A percentile compares a stretch with the other conserved stretches of the same genome.
phyloP scores from a whole-genome alignment of 192 early-diverging fungal species.

The Pilobolus umbonatus region DNA sequence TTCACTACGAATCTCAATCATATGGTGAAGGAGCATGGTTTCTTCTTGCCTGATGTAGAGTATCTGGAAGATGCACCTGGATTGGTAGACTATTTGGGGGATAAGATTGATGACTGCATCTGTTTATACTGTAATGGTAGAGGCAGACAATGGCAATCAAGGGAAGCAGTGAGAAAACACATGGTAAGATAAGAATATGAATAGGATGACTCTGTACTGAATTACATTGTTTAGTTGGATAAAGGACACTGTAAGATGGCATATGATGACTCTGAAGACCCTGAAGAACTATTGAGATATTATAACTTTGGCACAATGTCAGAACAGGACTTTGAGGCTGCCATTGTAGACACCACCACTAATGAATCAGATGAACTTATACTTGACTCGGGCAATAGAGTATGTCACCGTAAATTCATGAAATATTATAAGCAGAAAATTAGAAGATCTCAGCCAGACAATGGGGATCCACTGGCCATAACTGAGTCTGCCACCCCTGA shows the following conservation, averaged over 20 bases:
- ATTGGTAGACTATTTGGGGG: slow-evolving; percentile 82
- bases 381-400: slow-evolving; percentile 9
- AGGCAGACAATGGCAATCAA: slow-evolving; percentile 71
- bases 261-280: slow-evolving; percentile 87
- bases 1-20: slow-evolving; percentile 80
- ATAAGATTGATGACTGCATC: slow-evolving; percentile 89
- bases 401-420: slow-evolving; percentile 19
- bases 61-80: slow-evolving; percentile 85
- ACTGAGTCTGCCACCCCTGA: not conserved
- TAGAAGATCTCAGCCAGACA: slow-evolving; percentile 1
- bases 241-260: slow-evolving; percentile 96
- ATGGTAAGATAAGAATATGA: slow-evolving; percentile 56
- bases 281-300: slow-evolving; percentile 85
- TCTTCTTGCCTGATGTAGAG: slow-evolving; percentile 96
- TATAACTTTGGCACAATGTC: slow-evolving; percentile 81
- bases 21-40: slow-evolving; percentile 84
- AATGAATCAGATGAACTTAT: slow-evolving; percentile 14
- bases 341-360: not conserved
- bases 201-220: not conserved
- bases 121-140: slow-evolving; percentile 94
- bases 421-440: slow-evolving; percentile 19
- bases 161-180: slow-evolving; percentile 90
- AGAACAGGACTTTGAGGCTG: slow-evolving; percentile 23
- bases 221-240: slow-evolving; percentile 48
- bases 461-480: not conserved